Base-by-base conservation (phyloP, 306 rosid genomes). In the Quillaja saponaria region DNA sequence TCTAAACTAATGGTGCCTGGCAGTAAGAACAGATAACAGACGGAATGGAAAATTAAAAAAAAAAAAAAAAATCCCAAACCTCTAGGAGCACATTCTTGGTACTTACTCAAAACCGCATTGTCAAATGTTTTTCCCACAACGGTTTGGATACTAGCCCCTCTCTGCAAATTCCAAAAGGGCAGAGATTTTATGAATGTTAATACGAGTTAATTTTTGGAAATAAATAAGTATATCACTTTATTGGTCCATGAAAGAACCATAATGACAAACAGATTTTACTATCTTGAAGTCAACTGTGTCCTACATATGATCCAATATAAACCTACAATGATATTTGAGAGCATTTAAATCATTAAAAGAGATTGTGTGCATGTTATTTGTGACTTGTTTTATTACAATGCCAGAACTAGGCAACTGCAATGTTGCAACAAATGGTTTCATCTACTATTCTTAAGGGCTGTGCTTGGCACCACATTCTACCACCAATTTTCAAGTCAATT, bases 101-200 rank as follows among this genome's bases (percentile, higher is more conserved):
- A 60, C 82, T n/a, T 81, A 69, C 73, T 67, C 80, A 92, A 76
- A 77, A 92, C 74, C 71, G 76, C 67, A 8, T 78, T 86, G 41
- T 84, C 94, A 66, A 86, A 85, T 66, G 82, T 84, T 77, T 65
- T 92, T 66, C 97, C 97, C 1, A 89, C 99, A 50, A 82, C 33
- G 66, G 70, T 61, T 39, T 68, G 84, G 72, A 89, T 65, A 14
- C 51, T 83, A 45, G 86, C 91, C 58, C 84, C 84, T 42, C 65
- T 70, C 96, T 92, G 95, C 83, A 71, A 73, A 70, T 72, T 71
- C 39, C 42, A 28, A 55, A 46, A 53, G 57, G 63, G 42, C 37
- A 34, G 16, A 16, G 34, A 67, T 56, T 35, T 64, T 18, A 38
- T 39, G 56, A 70, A 54, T 34, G 53, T 37, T 13, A 18, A 38